These are phyloP conservation scores for Gamsiella multidivaricata DNA, from an alignment of 192 early-diverging fungal species.

Conservation along the genomic window DNA sequence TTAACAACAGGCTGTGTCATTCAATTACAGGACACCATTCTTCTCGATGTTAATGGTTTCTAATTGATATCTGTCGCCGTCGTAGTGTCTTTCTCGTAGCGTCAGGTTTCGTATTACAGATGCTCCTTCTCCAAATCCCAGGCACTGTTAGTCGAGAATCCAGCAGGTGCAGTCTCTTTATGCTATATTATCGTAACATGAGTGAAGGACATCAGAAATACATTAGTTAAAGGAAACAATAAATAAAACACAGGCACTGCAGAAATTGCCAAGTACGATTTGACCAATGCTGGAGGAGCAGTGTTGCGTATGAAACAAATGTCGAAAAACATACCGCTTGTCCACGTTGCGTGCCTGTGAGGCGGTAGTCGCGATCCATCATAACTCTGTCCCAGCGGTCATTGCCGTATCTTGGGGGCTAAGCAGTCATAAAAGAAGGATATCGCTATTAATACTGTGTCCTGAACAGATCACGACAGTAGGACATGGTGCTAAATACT, in stretches of 20 bases:
- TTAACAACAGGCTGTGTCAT: too few relatives aligned
- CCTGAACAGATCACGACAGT: too few relatives aligned
- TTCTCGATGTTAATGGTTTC: too few relatives aligned
- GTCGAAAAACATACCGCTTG: constrained; percentile 62
- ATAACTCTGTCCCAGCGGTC: constrained; percentile 83
- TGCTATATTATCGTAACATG: too few relatives aligned
- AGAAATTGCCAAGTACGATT: too few relatives aligned
- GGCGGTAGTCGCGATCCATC: constrained; percentile 80
- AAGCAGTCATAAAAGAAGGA: constrained; percentile 3
- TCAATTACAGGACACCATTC: too few relatives aligned
- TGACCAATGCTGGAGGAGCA: too few relatives aligned
- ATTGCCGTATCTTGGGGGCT: constrained; percentile 71
- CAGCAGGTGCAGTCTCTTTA: constrained; percentile 62
- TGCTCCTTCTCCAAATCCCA: constrained; percentile 72
- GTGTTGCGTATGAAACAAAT: too few relatives aligned
- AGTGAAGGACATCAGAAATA: background rate
- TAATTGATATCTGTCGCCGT: background rate
- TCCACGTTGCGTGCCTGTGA: constrained; percentile 76
- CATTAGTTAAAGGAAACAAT: background rate
- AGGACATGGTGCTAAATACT: too few relatives aligned
- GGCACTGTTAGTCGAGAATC: constrained; percentile 76
- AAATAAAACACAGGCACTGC: background rate
- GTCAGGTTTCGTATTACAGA: constrained; percentile 7
- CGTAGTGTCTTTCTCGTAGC: background rate
- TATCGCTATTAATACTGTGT: too few relatives aligned